phyloP scores from a whole-genome alignment of 2,329 filamentous ascomycete species.

The Cyanodermella asteris region DNA sequence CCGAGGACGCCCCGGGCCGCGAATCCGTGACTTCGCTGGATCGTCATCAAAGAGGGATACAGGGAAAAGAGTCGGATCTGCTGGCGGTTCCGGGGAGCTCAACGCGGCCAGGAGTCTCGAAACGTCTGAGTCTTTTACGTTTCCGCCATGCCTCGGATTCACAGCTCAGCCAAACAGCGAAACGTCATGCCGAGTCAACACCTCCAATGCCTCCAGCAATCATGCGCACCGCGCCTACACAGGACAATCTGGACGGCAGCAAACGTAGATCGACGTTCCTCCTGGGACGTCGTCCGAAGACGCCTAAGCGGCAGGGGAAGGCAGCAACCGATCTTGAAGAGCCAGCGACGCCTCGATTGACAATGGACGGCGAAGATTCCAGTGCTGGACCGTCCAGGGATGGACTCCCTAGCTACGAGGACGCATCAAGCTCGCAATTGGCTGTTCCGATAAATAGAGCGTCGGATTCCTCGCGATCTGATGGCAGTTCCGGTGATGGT shows the following conservation, averaged over 20 bases:
- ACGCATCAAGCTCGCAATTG: slow-evolving; percentile 38
- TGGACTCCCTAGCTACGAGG: slow-evolving; percentile 39
- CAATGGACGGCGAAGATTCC: slow-evolving; percentile 34
- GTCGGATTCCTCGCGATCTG: slow-evolving; percentile 78
- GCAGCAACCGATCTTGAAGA: slow-evolving; percentile 3
- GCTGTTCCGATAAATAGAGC: slow-evolving; percentile 42
- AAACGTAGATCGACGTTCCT: slow-evolving; percentile 20
- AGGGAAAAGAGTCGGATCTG: no score
- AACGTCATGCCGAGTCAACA: slow-evolving; percentile 36
- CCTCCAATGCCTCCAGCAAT: slow-evolving; percentile 38
- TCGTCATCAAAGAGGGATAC: no score
- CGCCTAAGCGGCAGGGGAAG: slow-evolving; percentile 14
- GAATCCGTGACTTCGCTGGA: no score
- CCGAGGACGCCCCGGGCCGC: no score
- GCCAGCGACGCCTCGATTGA: no score
- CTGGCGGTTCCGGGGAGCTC: no score
- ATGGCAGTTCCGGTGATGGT: slow-evolving; percentile 55
- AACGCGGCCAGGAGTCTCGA: no score
- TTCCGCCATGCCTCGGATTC: slow-evolving; percentile 88
- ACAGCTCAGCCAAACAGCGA: slow-evolving; percentile 58
- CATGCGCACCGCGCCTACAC: slow-evolving; percentile 77
- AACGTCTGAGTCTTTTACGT: slow-evolving; percentile 53
- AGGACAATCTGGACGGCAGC: slow-evolving; percentile 30
- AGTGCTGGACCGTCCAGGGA: slow-evolving; percentile 20
- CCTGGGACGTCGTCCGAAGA: slow-evolving; percentile 14